Base-by-base conservation (phyloP, 495 filamentous ascomycete genomes). In the Daldinia caldariorum region DNA sequence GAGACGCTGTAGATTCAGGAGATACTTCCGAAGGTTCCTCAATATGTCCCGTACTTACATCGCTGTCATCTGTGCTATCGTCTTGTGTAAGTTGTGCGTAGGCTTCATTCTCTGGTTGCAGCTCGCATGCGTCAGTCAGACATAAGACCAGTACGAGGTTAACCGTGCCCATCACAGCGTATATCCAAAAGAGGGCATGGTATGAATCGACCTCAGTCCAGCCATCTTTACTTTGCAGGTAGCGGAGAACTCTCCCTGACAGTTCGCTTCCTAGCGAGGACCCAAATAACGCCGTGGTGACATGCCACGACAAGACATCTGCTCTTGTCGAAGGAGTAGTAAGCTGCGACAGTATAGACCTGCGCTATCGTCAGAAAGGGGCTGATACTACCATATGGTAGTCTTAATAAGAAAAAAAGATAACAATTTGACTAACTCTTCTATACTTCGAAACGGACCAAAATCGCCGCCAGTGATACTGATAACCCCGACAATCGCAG, bases 251-350 rank as follows among this genome's bases (percentile, higher is more conserved):
- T 85, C 89, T 90, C 10, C 93, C 93, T 51, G 88, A 88, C 14
- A 82, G 72, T 66, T 92, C 79, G 59, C 88, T 86, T 0, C 93
- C 92, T 7, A 86, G 76, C 0, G 91, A 89, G 0, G 87, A 86
- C 9, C 90, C 91, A 9, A 90, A 73, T 8, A 94, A 83, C 0
- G 87, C 88, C 10, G 64, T 75, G 16, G 65, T 71, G n/a, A 77
- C 75, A 73, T 95, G 93, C 93, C 93, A 96, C 7, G 92, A 89
- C 72, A 93, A 91, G 20, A 96, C 87, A 79, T 94, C 91, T 50
- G 89, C 84, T 51, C 92, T 83, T 10, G 80, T 77, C 20, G 84
- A 83, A 20, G 87, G 78, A 0, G 83, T 81, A 0, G 89, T 91
- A 16, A 96, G 83, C 66, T 94, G 91, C 6, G 92, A 90, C 10